Evolutionary conservation across 2,329 filamentous ascomycete genomes (phyloP).

Genomic region (Madurella fahalii): DNA sequence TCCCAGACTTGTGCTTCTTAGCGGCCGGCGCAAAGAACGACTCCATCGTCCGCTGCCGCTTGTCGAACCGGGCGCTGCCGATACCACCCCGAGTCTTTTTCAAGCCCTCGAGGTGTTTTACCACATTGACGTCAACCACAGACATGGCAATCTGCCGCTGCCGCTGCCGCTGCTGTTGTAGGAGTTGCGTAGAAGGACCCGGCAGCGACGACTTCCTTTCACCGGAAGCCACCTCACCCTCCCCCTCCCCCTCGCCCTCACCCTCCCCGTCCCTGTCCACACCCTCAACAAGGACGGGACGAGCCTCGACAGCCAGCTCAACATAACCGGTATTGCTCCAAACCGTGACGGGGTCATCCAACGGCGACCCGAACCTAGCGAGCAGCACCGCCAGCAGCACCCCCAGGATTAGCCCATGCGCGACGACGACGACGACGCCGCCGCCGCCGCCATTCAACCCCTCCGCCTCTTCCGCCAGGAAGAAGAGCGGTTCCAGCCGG

Average conservation of each 20-base stretch:
- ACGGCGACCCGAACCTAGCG: conserved; percentile 41
- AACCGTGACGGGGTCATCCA: conserved; percentile 29
- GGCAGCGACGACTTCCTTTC: conserved; percentile 9
- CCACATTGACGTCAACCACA: conserved; percentile 63
- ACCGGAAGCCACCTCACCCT: conserved; percentile 5
- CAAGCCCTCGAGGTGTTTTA: conserved; percentile 66
- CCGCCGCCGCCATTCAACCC: no score
- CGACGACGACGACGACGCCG: conserved; percentile 66
- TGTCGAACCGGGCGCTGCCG: conserved; percentile 71
- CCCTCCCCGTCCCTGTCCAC: neutral
- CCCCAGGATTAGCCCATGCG: conserved; percentile 78
- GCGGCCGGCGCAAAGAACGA: conserved; percentile 59
- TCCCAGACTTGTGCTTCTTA: conserved; percentile 46
- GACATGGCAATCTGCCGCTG: conserved; percentile 26
- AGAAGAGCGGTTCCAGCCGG: conserved; percentile 56
- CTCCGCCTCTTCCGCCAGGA: conserved; percentile 33
- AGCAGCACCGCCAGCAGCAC: conserved; percentile 63
- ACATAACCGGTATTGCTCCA: conserved; percentile 55
- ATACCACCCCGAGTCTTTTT: conserved; percentile 80
- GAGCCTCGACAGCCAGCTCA: conserved; percentile 27
- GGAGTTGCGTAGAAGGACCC: neutral
- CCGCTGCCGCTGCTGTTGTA: neutral
- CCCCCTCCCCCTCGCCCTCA: neutral
- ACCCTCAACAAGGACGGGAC: neutral
- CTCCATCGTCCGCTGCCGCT: conserved; percentile 69